Evolutionary conservation across 2,329 filamentous ascomycete genomes (phyloP), one percentile per base, ranked within the genome.

Genomic region (Aquanectria penicillioides): DNA sequence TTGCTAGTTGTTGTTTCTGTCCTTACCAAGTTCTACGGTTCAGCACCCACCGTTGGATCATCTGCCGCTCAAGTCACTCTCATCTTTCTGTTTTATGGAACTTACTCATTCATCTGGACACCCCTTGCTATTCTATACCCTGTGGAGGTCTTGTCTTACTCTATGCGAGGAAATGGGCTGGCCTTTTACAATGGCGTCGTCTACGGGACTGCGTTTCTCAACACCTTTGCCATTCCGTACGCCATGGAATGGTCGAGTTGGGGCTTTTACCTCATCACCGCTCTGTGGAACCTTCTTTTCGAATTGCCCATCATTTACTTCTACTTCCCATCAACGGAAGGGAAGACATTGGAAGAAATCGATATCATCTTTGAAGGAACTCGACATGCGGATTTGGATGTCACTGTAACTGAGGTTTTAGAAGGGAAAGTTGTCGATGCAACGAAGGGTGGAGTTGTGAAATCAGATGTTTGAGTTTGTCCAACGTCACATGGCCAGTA

Each of bases 361-460:
- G 50, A 54, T 31, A n/a, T 54, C 15, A 54, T 54, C 15, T 54
- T 54, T 37, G 50, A 54, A n/a, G 50, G 50, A 20, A 15, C 41
- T 6, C 9, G 38, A 36, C 50, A 54, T 31, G 11, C 38, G 6
- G 38, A 54, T 23, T 12, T 54, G 11, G 50, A 36, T 7, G 38
- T 54, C 5, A 54, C 38, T 9, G 23, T 54, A 9, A 26, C 20
- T 11, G 50, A 54, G 6, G 50, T 54, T 12, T 13, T 54, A 1
- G 40, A 40, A 3, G 38, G 52, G 5, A 46, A 31, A 17, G 52
- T n/a, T 25, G 20, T 47, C 25, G 43, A 34, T 34, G 20, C 15
- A 5, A 9, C n/a, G 6, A 36, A 36, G n/a, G 33, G 33, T 36
- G 33, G 4, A 1, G 20, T 36, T 36, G 15, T n/a, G 11, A 36